Evolutionary conservation across 2,329 filamentous ascomycete species (phyloP), one percentile per base, ranked within the genome.

Genomic region (Xylaria polymorpha): DNA sequence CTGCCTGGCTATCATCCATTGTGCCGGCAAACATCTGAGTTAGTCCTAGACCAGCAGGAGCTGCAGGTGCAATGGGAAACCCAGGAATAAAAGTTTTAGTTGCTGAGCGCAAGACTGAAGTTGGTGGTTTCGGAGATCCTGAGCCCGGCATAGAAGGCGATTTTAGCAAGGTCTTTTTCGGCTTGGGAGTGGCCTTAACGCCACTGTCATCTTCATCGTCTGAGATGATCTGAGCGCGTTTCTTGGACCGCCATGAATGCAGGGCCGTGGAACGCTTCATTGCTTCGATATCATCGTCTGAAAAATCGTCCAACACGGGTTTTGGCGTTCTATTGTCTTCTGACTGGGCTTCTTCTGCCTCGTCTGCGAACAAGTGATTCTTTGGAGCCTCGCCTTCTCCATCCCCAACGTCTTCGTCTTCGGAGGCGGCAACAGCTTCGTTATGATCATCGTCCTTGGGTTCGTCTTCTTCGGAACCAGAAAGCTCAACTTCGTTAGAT

Each of bases 21-120:
- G 94, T 97, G 14, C 93, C 93, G 5, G 92, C 92, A 77, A 97
- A 98, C 71, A 96, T 95, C 75, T 97, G 94, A 0, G 94, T 97
- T 53, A 97, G 85, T 10, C 93, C 92, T 50, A 97, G 82, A 2
- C 89, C 89, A 43, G 88, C 89, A 25, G 88, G 85, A 0, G 85
- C 87, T 25, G 81, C 81, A 9, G 76, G 75, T 7, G 85, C 80
- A 4, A 90, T 84, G 2, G 90, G 87, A 22, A 93, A 81, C 1
- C 90, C 90, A 3, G 91, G 91, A 67, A 93, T 91, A 73, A 91
- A 91, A 0, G 83, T 86, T 80, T 92, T 92, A 68, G 86, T 90
- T 2, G 89, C 89, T 4, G 90, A 92, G 48, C 90, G 87, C n/a
- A 91, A 78, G 1, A 91, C 88, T 0, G 90, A 92, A 18, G 85